These are phyloP conservation scores for Pouteria campechiana DNA, from an alignment of 179 eudicot genomes.

Conservation along the genomic window DNA sequence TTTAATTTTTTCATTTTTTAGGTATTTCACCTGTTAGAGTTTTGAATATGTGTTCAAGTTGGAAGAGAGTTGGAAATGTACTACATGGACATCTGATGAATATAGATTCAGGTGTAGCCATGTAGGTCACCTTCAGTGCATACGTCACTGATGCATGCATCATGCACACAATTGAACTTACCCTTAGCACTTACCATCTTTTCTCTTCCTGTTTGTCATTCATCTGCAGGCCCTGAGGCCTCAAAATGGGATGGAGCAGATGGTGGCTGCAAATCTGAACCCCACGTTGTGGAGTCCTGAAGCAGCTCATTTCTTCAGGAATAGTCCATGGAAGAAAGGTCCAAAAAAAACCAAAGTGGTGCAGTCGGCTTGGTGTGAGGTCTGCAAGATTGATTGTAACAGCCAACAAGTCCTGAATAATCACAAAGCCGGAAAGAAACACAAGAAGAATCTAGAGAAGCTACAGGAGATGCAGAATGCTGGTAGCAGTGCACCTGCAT, in stretches of 20 bases:
- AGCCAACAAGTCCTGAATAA: constrained; percentile 42
- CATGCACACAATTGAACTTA: no score
- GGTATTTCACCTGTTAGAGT: no score
- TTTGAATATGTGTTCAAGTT: no score
- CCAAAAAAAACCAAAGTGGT: constrained; percentile 18
- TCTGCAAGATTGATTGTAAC: constrained; percentile 57
- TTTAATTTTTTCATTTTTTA: no score
- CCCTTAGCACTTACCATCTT: no score
- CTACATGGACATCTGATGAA: no score
- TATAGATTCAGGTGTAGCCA: no score
- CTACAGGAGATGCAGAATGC: not conserved
- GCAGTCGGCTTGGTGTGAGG: constrained; percentile 55
- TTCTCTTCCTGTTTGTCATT: no score
- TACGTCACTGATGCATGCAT: no score
- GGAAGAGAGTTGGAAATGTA: no score
- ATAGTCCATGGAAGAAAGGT: constrained; percentile 1
- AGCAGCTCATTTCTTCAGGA: not conserved
- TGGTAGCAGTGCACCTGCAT: constrained; percentile 1
- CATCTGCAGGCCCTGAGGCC: no score
- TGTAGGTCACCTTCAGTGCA: no score
- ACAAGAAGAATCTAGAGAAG: constrained; percentile 40
- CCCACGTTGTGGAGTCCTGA: not conserved
- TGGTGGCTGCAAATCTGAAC: not conserved
- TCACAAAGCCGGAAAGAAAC: constrained; percentile 52
- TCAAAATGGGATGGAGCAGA: not conserved